Evolutionary conservation across 1,139 yeast species (phyloP), one percentile per base, ranked within the genome.

Genomic region (Debaryomyces nepalensis): DNA sequence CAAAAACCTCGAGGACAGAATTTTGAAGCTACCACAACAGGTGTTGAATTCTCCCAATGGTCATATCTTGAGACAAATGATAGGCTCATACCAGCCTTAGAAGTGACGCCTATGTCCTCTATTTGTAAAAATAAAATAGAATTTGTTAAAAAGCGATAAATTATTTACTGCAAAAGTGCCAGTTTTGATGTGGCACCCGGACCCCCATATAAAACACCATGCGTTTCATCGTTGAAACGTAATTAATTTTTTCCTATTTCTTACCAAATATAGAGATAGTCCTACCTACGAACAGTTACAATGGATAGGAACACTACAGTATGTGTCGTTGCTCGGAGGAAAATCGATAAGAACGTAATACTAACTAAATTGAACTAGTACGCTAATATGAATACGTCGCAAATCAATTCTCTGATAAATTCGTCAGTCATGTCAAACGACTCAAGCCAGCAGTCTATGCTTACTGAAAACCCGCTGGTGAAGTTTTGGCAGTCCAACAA

Each of bases 21-120:
- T 84, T 20, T 61, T 75, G 39, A 61, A 68, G 19, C 66, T 83
- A 33, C 89, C 90, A 0, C 70, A 73, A 34, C 70, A 68, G 29
- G 88, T 84, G 2, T 66, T 83, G 46, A 64, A 64, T 29, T 77
- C 86, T 0, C 87, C 88, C 1, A 77, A 80, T 48, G 89, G 89
- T 1, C 68, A 61, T 44, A 43, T 67, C 50, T 60, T 71, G 40
- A 56, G 59, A 37, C 72, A 66, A 43, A 59, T 71, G 70, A 50
- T 70, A 16, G 67, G 70, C 3, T 35, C 33, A 11, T 35, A 39
- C 21, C 40, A 32, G n/a, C 44, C 41, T 4, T 34, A 29, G 21
- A 6, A 9, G 19, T 12, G 29, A 10, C 10, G 7, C 26, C 11
- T 8, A 18, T 6, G 11, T 8, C 11, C 9, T 10, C 14, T 11